Evolutionary conservation across 345 rosid genomes (phyloP).

Genomic region (Lagerstroemia speciosa): DNA sequence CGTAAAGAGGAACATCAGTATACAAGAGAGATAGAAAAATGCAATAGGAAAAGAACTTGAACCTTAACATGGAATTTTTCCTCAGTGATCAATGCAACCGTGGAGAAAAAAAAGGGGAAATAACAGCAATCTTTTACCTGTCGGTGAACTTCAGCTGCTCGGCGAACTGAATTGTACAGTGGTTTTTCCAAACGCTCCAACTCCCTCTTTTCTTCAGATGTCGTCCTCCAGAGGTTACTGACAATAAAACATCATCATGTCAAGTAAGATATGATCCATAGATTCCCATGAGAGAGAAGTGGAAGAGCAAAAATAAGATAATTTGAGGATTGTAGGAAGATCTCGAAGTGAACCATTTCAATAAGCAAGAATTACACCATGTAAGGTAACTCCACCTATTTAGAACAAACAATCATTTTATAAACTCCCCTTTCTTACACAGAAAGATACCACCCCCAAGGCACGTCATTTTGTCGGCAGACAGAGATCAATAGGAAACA

Average conservation of each 20-base stretch:
- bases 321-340: background rate
- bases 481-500: background rate
- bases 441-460: background rate
- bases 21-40: background rate
- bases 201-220: conserved; percentile 96
- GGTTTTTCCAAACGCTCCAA: conserved; percentile 81
- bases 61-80: background rate
- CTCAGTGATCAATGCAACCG: background rate
- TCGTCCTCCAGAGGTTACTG: conserved; percentile 89
- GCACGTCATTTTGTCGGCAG: background rate
- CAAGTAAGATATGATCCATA: background rate
- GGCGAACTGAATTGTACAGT: conserved; percentile 81
- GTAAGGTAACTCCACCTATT: background rate
- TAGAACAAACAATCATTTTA: background rate
- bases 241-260: background rate
- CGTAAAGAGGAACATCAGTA: conserved; percentile 2
- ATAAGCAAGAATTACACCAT: background rate
- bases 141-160: conserved; percentile 97
- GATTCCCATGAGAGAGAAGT: background rate
- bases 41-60: background rate
- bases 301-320: background rate
- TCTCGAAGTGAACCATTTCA: background rate
- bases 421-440: background rate
- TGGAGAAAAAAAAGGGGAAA: background rate
- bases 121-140: conserved; percentile 40